These are phyloP conservation scores for Globisporangium okanoganense DNA, from an alignment of 352 stramenopile species.

Conservation along the genomic window DNA sequence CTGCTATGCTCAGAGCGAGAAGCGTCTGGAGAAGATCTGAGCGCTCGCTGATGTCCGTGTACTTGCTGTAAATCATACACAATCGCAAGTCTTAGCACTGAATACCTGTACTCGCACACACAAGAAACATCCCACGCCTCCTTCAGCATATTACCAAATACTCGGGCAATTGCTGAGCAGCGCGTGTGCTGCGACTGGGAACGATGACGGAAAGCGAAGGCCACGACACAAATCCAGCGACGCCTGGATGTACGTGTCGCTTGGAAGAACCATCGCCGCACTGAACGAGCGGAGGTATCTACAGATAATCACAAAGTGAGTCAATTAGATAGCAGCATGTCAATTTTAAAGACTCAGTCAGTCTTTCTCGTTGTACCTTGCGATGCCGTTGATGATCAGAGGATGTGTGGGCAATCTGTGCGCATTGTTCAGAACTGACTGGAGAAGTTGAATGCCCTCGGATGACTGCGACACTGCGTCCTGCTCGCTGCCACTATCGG, in stretches of 20 bases:
- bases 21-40: constrained; percentile 33
- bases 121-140: too few relatives aligned
- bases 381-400: constrained; percentile 50
- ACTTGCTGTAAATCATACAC: constrained; percentile 35
- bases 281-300: constrained; percentile 68
- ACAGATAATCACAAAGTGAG: neutral
- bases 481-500: constrained; percentile 34
- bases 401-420: constrained; percentile 49
- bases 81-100: too few relatives aligned
- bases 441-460: constrained; percentile 51
- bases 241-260: constrained; percentile 37
- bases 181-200: constrained; percentile 36
- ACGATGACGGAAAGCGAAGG: constrained; percentile 44
- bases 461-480: constrained; percentile 16
- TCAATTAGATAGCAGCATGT: neutral
- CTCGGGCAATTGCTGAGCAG: constrained; percentile 45
- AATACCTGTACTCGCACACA: too few relatives aligned
- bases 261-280: constrained; percentile 47
- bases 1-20: constrained; percentile 11
- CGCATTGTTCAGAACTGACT: constrained; percentile 43
- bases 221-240: constrained; percentile 43
- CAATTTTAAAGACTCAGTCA: neutral
- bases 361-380: constrained; percentile 25
- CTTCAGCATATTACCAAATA: constrained; percentile 17
- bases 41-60: constrained; percentile 52